Conservation (phyloP, 2,329 filamentous ascomycete genomes). For the Magnaporthiopsis poae region DNA sequence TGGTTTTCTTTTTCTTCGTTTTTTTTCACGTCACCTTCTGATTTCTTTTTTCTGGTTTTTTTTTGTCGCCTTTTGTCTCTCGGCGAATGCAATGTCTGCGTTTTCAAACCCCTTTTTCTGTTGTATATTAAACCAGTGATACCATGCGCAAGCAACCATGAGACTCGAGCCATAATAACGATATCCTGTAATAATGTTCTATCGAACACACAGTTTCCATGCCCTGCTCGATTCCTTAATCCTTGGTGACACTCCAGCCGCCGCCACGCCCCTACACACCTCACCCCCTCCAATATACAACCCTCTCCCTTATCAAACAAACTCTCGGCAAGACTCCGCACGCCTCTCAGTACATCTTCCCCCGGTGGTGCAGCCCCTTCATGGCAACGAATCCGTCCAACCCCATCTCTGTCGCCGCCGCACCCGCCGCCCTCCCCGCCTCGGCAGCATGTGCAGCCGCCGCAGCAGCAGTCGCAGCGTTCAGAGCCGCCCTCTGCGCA, state of each 20-base stretch:
- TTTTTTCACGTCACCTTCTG: not conserved
- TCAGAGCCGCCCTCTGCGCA: not conserved
- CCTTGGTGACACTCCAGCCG: not conserved
- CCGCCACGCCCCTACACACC: not conserved
- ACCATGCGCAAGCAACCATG: not conserved
- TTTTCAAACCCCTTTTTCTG: not conserved
- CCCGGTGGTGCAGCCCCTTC: constrained; percentile 6
- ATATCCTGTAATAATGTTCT: not conserved
- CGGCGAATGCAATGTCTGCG: not conserved
- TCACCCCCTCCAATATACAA: not conserved
- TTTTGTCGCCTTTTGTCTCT: not conserved
- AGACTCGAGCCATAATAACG: not conserved
- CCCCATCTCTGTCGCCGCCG: not conserved
- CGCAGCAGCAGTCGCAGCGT: not conserved
- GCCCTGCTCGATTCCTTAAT: not conserved
- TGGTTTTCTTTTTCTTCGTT: not conserved
- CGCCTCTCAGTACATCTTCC: constrained; percentile 3
- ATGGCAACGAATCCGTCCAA: not conserved
- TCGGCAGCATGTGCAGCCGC: not conserved
- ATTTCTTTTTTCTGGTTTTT: not conserved
- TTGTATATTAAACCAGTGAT: not conserved
- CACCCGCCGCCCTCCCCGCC: not conserved
- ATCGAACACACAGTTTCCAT: not conserved
- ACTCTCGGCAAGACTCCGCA: not conserved
- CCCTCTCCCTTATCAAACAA: not conserved